Percentiles rank a stretch among this genome's conserved stretches.
Evolutionary conservation across 768 basidiomycete genomes (phyloP).

Genomic region (Suillus plorans): DNA sequence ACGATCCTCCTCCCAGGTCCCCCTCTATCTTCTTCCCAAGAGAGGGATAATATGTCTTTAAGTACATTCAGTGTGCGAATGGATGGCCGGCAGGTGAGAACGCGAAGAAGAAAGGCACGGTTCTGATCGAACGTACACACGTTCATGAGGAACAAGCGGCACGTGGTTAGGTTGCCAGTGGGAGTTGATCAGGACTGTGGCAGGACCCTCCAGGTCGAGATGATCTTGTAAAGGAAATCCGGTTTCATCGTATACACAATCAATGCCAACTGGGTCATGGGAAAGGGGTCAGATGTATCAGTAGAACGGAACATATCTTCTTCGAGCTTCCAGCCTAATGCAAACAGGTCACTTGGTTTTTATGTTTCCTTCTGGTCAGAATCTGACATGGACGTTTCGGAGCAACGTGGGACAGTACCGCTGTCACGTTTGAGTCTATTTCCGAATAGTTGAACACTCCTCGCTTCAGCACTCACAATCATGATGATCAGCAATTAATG

Average conservation of each 20-base stretch:
- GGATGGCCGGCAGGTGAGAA: background rate
- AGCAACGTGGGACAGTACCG: too few species aligned
- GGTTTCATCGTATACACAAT: background rate
- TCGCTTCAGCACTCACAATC: background rate
- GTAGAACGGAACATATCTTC: too few species aligned
- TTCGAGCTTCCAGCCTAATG: too few species aligned
- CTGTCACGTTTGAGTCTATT: background rate
- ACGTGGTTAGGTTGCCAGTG: slow-evolving; percentile 1
- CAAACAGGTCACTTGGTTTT: background rate
- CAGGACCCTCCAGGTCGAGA: background rate
- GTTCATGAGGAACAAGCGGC: background rate
- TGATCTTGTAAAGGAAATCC: background rate
- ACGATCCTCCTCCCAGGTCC: background rate
- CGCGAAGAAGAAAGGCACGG: background rate
- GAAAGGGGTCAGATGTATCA: background rate
- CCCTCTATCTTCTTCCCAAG: background rate
- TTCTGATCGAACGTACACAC: background rate
- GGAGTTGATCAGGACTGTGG: background rate
- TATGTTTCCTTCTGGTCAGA: background rate
- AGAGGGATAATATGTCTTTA: background rate
- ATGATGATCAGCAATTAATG: background rate
- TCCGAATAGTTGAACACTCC: background rate
- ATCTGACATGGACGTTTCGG: too few species aligned
- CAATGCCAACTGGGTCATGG: background rate
- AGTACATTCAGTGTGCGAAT: background rate